phyloP scores from a whole-genome alignment of 805 yeast genomes.

The Saccharomycopsis vini region DNA sequence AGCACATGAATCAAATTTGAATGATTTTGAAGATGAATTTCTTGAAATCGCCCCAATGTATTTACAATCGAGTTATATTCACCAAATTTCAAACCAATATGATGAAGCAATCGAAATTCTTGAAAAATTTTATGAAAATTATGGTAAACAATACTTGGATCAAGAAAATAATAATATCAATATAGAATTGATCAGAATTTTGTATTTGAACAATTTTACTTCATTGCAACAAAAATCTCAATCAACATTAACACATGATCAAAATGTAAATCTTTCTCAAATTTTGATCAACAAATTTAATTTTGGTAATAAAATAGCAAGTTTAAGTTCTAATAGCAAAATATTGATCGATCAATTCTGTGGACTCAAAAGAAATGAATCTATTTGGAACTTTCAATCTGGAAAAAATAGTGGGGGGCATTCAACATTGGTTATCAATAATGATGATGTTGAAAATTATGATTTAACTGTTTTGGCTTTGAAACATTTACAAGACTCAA shows the following conservation, averaged over 20 bases:
- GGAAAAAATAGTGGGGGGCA: constrained; percentile 30
- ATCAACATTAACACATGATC: too few species aligned
- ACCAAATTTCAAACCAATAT: constrained; percentile 33
- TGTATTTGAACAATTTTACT: constrained; percentile 16
- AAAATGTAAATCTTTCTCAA: neutral
- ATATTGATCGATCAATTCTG: constrained; percentile 29
- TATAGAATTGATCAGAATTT: too few species aligned
- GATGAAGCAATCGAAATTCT: constrained; percentile 32
- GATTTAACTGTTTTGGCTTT: constrained; percentile 25
- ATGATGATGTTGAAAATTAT: constrained; percentile 17
- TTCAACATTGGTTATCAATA: neutral
- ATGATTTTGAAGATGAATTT: constrained; percentile 32
- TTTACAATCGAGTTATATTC: constrained; percentile 50
- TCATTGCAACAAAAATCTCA: too few species aligned
- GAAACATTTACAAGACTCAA: constrained; percentile 20
- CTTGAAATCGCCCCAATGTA: constrained; percentile 53
- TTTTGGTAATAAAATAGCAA: constrained; percentile 3
- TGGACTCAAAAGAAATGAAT: constrained; percentile 35
- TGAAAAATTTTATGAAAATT: constrained; percentile 22
- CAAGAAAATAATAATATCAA: too few species aligned
- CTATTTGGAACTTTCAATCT: constrained; percentile 33
- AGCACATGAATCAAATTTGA: constrained; percentile 32
- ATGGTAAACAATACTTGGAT: too few species aligned
- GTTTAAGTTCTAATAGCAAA: constrained; percentile 9
- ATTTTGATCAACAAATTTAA: constrained; percentile 1